Evolutionary conservation across 306 rosid species (phyloP).

Genomic region (Phaseolus lunatus): DNA sequence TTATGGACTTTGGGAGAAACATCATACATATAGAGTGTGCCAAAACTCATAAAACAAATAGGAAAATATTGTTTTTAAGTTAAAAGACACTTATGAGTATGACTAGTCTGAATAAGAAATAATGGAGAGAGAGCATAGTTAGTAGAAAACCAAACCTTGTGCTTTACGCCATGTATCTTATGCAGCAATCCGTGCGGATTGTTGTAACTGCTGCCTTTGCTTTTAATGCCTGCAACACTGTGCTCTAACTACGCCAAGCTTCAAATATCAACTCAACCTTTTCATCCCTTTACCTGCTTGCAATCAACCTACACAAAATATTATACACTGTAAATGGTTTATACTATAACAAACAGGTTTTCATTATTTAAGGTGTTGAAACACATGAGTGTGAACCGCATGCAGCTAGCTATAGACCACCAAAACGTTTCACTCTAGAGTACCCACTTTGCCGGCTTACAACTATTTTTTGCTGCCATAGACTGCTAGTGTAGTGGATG

Average conservation of each 20-base stretch:
- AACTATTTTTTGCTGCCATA: not conserved
- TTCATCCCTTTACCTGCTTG: not conserved
- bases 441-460: slow-evolving; percentile 37
- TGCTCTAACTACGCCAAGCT: slow-evolving; percentile 3
- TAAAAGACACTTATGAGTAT: not conserved
- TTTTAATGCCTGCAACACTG: slow-evolving; percentile 43
- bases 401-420: slow-evolving; percentile 13
- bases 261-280: slow-evolving; percentile 1
- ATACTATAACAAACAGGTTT: slow-evolving; percentile 23
- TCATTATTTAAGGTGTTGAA: slow-evolving; percentile 1
- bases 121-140: slow-evolving; percentile 3
- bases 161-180: slow-evolving; percentile 45
- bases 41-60: not conserved
- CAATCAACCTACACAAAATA: not conserved
- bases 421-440: slow-evolving; percentile 22
- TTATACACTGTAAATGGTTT: not conserved
- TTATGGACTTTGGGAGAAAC: not conserved
- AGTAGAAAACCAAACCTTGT: slow-evolving; percentile 45
- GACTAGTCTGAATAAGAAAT: slow-evolving; percentile 12
- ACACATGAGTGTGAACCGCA: slow-evolving; percentile 2
- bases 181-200: slow-evolving; percentile 15
- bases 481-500: slow-evolving; percentile 15
- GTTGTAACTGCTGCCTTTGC: slow-evolving; percentile 22
- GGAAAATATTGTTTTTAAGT: not conserved
- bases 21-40: not conserved